These are phyloP conservation scores for Mucor sp. DNA, from an alignment of 371 early-diverging fungal species.

Conservation along the genomic window DNA sequence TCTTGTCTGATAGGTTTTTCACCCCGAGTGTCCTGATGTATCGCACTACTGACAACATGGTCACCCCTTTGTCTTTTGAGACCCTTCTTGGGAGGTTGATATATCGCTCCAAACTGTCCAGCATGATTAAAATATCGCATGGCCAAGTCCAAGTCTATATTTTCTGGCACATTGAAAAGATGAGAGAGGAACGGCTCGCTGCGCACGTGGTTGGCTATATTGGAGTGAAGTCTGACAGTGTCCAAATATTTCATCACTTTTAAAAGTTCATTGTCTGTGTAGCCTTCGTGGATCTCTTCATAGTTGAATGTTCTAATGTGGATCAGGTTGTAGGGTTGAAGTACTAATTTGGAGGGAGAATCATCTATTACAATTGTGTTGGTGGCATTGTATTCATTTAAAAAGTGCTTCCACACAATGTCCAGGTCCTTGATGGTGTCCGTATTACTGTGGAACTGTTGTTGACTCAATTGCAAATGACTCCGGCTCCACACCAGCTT, in stretches of 20 bases:
- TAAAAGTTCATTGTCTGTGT: slow-evolving; percentile 50
- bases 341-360: slow-evolving; percentile 54
- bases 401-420: slow-evolving; percentile 43
- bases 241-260: slow-evolving; percentile 52
- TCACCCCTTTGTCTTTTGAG: not conserved
- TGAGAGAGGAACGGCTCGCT: slow-evolving; percentile 33
- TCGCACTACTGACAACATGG: too few species aligned
- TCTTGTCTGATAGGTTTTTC: not conserved
- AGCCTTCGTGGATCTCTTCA: not conserved
- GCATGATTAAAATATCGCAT: not conserved
- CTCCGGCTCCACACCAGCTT: slow-evolving; percentile 65
- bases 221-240: slow-evolving; percentile 33
- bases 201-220: slow-evolving; percentile 52
- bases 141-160: not conserved
- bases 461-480: slow-evolving; percentile 47
- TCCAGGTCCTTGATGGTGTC: slow-evolving; percentile 66
- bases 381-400: slow-evolving; percentile 50
- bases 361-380: slow-evolving; percentile 75
- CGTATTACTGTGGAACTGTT: slow-evolving; percentile 51
- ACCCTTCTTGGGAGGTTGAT: not conserved
- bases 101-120: not conserved
- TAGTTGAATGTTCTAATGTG: slow-evolving; percentile 30
- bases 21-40: too few species aligned
- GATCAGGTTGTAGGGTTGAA: slow-evolving; percentile 66
- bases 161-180: not conserved